Evolutionary conservation across 2,329 filamentous ascomycete genomes (phyloP).

Genomic region (Neofusicoccum kwambonambiense): DNA sequence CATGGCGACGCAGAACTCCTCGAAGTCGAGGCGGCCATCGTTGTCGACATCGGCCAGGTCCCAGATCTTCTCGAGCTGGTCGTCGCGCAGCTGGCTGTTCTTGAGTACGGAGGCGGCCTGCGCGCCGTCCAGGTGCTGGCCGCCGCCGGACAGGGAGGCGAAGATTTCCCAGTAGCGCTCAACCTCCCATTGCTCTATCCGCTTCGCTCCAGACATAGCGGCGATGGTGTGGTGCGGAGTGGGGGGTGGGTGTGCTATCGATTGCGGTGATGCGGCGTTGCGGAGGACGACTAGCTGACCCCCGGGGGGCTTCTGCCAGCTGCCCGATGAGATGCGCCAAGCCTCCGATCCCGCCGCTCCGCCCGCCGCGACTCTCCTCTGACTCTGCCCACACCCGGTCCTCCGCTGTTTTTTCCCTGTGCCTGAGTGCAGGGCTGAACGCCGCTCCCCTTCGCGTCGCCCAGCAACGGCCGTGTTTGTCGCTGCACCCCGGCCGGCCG

Average conservation of each 20-base stretch:
- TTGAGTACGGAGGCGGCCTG: constrained; percentile 71
- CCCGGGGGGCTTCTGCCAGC: neutral
- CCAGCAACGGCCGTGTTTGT: too few species aligned
- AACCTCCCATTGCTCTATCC: constrained; percentile 71
- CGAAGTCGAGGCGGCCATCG: constrained; percentile 96
- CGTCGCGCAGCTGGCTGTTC: constrained; percentile 69
- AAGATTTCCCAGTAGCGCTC: constrained; percentile 82
- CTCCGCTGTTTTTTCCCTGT: too few species aligned
- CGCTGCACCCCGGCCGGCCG: too few species aligned
- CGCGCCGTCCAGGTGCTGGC: constrained; percentile 64
- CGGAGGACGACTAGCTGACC: neutral
- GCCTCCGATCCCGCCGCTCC: neutral
- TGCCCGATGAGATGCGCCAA: constrained; percentile 14
- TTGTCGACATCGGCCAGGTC: constrained; percentile 96
- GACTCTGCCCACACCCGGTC: too few species aligned
- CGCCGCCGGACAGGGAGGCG: constrained; percentile 63
- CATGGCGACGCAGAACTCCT: constrained; percentile 99
- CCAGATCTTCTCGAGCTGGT: constrained; percentile 96
- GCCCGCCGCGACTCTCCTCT: neutral
- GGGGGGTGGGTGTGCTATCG: neutral
- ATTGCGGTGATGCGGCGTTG: constrained; percentile 1
- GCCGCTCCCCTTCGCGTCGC: too few species aligned
- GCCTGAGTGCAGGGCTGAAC: too few species aligned
- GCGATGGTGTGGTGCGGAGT: neutral
- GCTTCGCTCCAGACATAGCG: constrained; percentile 43